Evolutionary conservation across 345 rosid genomes (phyloP).

Genomic region (Citrus glauca): DNA sequence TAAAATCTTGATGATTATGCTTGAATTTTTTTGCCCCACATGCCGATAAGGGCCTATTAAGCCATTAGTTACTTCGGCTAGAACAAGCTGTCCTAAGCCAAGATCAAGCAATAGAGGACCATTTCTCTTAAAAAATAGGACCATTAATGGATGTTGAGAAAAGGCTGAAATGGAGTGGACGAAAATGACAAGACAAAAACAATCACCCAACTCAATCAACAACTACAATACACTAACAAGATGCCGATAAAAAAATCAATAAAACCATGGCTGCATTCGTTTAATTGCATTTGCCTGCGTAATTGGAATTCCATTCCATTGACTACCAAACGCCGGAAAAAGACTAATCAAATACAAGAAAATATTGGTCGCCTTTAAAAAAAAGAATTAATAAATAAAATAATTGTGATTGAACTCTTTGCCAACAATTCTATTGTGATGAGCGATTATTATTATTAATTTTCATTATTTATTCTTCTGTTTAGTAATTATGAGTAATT

Average conservation of each 20-base stretch:
- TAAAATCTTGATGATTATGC: too few relatives aligned
- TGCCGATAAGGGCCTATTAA: not conserved
- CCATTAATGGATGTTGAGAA: constrained; percentile 19
- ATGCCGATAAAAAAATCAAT: not conserved
- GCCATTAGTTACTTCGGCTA: not conserved
- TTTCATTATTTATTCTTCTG: too few relatives aligned
- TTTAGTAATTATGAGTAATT: not conserved
- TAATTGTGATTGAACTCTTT: not conserved
- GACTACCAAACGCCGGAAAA: not conserved
- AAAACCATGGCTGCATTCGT: constrained; percentile 4
- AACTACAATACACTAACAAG: constrained; percentile 1
- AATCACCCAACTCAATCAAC: constrained; percentile 7
- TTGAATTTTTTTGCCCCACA: too few relatives aligned
- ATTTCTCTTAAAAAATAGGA: not conserved
- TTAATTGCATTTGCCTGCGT: not conserved
- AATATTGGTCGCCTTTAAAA: not conserved
- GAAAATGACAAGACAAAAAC: constrained; percentile 36
- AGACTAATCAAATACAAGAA: not conserved
- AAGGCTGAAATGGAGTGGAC: constrained; percentile 16
- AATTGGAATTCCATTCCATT: not conserved
- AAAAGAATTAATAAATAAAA: not conserved
- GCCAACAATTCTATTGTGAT: not conserved
- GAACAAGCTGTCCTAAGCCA: constrained; percentile 14
- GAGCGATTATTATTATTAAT: not conserved
- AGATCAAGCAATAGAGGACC: constrained; percentile 16